Conservation (phyloP, 1,139 yeast genomes). For the Sugiyamaella pinicola region DNA sequence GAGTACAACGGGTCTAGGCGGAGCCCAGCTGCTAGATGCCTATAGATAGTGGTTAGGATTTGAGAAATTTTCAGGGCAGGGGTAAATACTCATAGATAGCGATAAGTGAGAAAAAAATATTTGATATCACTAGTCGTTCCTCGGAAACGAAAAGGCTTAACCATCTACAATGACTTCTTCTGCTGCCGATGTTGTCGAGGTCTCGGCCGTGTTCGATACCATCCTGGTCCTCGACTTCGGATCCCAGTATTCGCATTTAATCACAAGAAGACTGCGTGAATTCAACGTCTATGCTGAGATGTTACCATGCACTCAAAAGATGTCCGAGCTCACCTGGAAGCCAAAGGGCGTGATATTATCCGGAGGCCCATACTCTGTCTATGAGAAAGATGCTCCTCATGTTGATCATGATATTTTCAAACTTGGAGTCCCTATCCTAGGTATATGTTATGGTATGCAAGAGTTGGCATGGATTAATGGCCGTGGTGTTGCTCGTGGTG, state of each 20-base stretch:
- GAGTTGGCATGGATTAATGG: constrained; percentile 98
- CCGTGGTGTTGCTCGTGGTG: constrained; percentile 93
- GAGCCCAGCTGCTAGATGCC: no score
- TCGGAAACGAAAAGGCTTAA: no score
- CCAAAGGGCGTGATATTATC: constrained; percentile 96
- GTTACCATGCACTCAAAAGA: constrained; percentile 98
- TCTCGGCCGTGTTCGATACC: constrained; percentile 88
- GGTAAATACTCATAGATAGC: not conserved
- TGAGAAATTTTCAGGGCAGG: constrained; percentile 13
- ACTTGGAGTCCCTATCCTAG: constrained; percentile 89
- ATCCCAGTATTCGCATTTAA: constrained; percentile 95
- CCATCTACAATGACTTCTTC: constrained; percentile 7
- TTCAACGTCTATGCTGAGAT: constrained; percentile 98
- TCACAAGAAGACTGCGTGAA: constrained; percentile 97
- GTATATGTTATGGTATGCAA: constrained; percentile 99
- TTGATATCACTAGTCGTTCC: not conserved
- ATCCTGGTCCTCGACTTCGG: constrained; percentile 97
- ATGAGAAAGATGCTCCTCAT: constrained; percentile 94
- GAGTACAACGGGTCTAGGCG: no score
- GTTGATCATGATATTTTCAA: constrained; percentile 93
- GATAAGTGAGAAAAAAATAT: constrained; percentile 3
- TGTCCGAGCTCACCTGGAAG: constrained; percentile 85
- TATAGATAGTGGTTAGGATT: constrained; percentile 13
- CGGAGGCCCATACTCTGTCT: constrained; percentile 98
- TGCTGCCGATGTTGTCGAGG: constrained; percentile 43